Conservation (phyloP, 1,284 basidiomycete species). For the Farysia itapuensis region DNA sequence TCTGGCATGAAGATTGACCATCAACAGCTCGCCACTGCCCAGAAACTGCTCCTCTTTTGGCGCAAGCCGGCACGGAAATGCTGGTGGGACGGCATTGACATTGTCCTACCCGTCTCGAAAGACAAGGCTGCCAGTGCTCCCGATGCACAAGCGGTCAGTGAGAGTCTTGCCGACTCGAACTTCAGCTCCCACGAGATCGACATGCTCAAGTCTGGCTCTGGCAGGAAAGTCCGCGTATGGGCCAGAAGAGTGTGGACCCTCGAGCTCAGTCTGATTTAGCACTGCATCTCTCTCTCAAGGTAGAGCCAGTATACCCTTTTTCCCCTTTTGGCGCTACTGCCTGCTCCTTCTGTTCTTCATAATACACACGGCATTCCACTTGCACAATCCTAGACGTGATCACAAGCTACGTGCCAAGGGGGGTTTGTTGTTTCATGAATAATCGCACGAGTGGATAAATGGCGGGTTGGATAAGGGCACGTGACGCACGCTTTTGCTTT, state of each 20-base stretch:
- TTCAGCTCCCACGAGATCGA: conserved; percentile 49
- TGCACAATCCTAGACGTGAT: too few species aligned
- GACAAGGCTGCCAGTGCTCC: conserved; percentile 3
- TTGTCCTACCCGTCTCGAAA: conserved; percentile 67
- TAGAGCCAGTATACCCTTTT: too few species aligned
- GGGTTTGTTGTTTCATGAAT: too few species aligned
- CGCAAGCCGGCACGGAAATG: conserved; percentile 97
- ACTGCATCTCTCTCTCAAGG: too few species aligned
- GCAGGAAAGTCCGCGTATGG: conserved; percentile 69
- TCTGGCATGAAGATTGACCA: conserved; percentile 71
- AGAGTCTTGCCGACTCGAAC: conserved; percentile 23
- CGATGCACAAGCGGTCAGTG: conserved; percentile 2
- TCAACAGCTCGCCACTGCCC: conserved; percentile 91
- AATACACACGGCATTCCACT: too few species aligned
- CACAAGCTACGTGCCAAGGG: too few species aligned
- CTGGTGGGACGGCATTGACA: conserved; percentile 98
- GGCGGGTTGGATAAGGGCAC: too few species aligned
- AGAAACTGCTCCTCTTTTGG: conserved; percentile 97
- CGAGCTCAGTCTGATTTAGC: conserved; percentile 83
- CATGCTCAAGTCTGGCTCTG: conserved; percentile 48
- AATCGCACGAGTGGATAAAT: too few species aligned
- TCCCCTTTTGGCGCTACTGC: too few species aligned
- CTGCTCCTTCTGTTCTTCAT: too few species aligned
- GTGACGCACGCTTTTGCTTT: too few species aligned
- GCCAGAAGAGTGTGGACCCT: conserved; percentile 97